Conservation (phyloP, 805 yeast species). For the Wickerhamomyces rabaulensis region DNA sequence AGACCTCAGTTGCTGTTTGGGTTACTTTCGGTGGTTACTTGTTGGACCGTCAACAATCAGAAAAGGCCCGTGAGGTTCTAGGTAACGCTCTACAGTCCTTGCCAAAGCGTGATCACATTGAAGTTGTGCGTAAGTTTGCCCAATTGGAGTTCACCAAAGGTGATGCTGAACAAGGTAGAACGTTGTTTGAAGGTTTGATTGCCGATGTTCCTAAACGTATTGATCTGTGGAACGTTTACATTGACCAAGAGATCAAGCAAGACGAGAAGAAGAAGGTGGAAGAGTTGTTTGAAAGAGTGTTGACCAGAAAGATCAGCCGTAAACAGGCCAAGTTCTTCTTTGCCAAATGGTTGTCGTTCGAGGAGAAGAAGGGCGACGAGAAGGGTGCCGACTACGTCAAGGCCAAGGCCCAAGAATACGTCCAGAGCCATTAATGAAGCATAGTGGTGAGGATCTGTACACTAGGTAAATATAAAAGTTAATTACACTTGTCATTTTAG, state of each 20-base stretch:
- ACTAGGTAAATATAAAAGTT: conserved; percentile 1
- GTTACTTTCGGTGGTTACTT: conserved; percentile 73
- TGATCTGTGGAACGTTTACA: conserved; percentile 92
- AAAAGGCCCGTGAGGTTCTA: conserved; percentile 66
- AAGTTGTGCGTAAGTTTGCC: conserved; percentile 82
- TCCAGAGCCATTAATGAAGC: conserved; percentile 24
- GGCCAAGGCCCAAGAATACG: conserved; percentile 84
- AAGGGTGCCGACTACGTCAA: conserved; percentile 79
- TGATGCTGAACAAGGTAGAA: conserved; percentile 90
- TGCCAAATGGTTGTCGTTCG: conserved; percentile 84
- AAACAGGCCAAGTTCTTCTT: conserved; percentile 95
- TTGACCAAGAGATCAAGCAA: conserved; percentile 84
- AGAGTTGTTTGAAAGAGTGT: conserved; percentile 77
- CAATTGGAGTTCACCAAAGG: conserved; percentile 84
- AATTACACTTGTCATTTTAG: too few relatives aligned
- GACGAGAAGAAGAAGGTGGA: conserved; percentile 65
- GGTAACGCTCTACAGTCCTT: conserved; percentile 68
- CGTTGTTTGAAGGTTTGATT: conserved; percentile 86
- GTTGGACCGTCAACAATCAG: conserved; percentile 48
- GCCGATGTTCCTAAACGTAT: conserved; percentile 88
- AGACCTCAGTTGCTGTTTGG: conserved; percentile 68
- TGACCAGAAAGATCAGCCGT: conserved; percentile 58
- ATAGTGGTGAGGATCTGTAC: background rate
- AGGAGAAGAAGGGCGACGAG: conserved; percentile 62
- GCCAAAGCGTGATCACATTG: conserved; percentile 70